A percentile compares a stretch with the other conserved stretches of the same genome.
Conservation (phyloP, 2,329 filamentous ascomycete genomes). For the Ophiostoma tasmaniense region DNA sequence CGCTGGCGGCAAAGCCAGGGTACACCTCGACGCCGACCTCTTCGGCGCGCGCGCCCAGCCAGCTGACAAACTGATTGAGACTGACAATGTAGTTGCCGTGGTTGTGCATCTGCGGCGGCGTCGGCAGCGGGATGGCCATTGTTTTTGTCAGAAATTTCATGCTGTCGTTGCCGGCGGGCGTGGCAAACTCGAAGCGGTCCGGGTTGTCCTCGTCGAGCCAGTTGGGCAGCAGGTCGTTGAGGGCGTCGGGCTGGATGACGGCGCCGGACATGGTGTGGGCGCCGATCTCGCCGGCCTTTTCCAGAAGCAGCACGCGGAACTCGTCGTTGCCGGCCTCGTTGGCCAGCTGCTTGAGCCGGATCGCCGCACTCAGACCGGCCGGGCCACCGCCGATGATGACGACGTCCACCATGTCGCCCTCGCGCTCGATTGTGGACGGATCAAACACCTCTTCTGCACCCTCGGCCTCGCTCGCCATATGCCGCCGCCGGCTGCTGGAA, state of each 20-base stretch:
- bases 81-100: slow-evolving; percentile 97
- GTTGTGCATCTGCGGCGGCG: slow-evolving; percentile 96
- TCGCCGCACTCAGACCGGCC: slow-evolving; percentile 84
- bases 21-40: slow-evolving; percentile 94
- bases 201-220: slow-evolving; percentile 88
- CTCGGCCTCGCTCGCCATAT: slow-evolving; percentile 22
- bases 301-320: slow-evolving; percentile 83
- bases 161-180: slow-evolving; percentile 71
- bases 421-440: slow-evolving; percentile 64
- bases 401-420: slow-evolving; percentile 89
- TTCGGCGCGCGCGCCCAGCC: slow-evolving; percentile 93
- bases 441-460: slow-evolving; percentile 52
- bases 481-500: slow-evolving; percentile 24
- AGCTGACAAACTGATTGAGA: slow-evolving; percentile 89
- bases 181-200: slow-evolving; percentile 77
- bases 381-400: slow-evolving; percentile 96
- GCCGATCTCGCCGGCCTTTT: slow-evolving; percentile 91
- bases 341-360: slow-evolving; percentile 88
- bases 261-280: slow-evolving; percentile 94
- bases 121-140: slow-evolving; percentile 67
- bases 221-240: slow-evolving; percentile 86
- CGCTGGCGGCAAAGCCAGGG: slow-evolving; percentile 87
- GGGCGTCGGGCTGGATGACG: slow-evolving; percentile 79
- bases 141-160: slow-evolving; percentile 92
- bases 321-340: slow-evolving; percentile 93